phyloP scores from a whole-genome alignment of 495 filamentous ascomycete genomes.

The Amorphotheca resinae region DNA sequence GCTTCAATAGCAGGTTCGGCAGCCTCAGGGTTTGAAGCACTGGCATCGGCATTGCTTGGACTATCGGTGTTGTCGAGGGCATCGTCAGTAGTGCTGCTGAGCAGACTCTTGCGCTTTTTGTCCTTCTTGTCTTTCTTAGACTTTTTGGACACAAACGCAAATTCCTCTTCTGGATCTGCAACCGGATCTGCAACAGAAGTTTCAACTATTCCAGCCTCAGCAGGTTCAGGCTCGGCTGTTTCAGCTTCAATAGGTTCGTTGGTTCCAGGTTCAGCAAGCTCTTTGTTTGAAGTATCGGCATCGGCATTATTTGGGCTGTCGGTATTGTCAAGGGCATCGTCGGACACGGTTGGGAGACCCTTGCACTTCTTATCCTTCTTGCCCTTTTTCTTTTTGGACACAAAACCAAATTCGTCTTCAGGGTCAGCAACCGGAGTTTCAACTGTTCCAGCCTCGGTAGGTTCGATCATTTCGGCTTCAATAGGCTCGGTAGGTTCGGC shows the following conservation, averaged over 20 bases:
- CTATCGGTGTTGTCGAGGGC: not conserved
- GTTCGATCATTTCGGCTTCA: slow-evolving; percentile 1
- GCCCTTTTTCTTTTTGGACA: slow-evolving; percentile 15
- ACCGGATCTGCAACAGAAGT: no score
- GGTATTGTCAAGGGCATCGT: not conserved
- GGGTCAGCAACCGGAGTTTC: slow-evolving; percentile 1
- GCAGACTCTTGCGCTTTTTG: slow-evolving; percentile 17
- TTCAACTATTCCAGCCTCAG: slow-evolving; percentile 29
- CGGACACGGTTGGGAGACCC: not conserved
- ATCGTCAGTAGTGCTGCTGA: no score
- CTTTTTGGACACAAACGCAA: slow-evolving; percentile 9
- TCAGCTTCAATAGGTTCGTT: slow-evolving; percentile 5
- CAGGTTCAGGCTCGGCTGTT: slow-evolving; percentile 14
- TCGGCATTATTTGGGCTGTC: no score
- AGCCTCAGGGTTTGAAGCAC: not conserved
- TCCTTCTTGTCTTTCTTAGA: slow-evolving; percentile 19
- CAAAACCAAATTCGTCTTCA: slow-evolving; percentile 10
- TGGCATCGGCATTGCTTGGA: not conserved
- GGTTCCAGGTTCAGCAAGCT: not conserved
- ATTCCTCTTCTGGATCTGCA: slow-evolving; percentile 13
- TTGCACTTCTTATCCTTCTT: slow-evolving; percentile 18
- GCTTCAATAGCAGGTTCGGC: no score
- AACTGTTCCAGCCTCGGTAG: slow-evolving; percentile 25
- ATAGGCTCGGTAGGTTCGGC: not conserved
- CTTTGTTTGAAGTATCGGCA: not conserved